Conservation (phyloP, 805 yeast species). For the Metschnikowia cubensis region DNA sequence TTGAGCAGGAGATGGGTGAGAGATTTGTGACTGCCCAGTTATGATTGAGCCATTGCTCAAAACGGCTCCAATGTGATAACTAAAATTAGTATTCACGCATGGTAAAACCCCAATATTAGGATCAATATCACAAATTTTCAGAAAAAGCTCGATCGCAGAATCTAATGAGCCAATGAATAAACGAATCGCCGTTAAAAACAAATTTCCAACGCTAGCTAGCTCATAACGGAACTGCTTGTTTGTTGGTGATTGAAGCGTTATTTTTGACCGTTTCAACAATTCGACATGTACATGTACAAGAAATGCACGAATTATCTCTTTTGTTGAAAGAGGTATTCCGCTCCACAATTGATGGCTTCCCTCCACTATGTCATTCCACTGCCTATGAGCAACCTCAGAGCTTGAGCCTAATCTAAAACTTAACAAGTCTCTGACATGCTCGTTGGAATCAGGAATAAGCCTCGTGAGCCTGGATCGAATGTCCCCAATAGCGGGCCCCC, state of each 20-base stretch:
- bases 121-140: conserved; percentile 60
- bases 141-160: conserved; percentile 72
- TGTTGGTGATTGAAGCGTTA: conserved; percentile 21
- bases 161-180: conserved; percentile 81
- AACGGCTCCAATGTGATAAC: conserved; percentile 80
- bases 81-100: conserved; percentile 77
- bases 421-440: conserved; percentile 31
- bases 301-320: conserved; percentile 73
- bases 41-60: conserved; percentile 66
- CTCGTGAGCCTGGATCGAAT: conserved; percentile 76
- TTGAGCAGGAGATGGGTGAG: conserved; percentile 60
- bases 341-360: conserved; percentile 74
- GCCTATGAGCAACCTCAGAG: conserved; percentile 50
- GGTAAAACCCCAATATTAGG: conserved; percentile 59
- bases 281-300: conserved; percentile 77
- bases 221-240: conserved; percentile 64
- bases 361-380: conserved; percentile 78
- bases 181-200: conserved; percentile 77
- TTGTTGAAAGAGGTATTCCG: conserved; percentile 52
- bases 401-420: conserved; percentile 49
- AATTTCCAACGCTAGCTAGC: conserved; percentile 79
- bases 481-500: conserved; percentile 96
- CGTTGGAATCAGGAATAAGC: conserved; percentile 54
- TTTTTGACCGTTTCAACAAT: conserved; percentile 59
- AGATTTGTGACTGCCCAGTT: conserved; percentile 89